A percentile compares a stretch with the other conserved stretches of the same genome.
Evolutionary conservation across 495 filamentous ascomycete species (phyloP).

Genomic region (Penicillium paxilli): DNA sequence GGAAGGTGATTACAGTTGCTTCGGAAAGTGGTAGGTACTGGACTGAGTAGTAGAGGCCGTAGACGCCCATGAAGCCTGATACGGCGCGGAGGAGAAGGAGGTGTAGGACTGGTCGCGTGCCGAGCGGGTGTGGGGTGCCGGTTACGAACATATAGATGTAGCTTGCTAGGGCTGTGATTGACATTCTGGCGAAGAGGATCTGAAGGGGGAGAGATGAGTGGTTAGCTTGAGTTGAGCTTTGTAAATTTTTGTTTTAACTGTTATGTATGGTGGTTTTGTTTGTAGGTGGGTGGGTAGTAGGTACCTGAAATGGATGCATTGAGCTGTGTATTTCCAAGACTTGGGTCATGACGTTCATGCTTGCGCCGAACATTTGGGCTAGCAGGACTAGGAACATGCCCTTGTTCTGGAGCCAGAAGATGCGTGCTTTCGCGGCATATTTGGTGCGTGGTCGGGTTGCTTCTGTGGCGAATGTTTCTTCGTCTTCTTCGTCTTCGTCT

Average conservation of each 20-base stretch:
- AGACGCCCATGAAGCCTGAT: slow-evolving; percentile 84
- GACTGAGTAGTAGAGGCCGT: slow-evolving; percentile 77
- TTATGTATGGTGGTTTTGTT: no score
- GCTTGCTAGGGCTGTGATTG: slow-evolving; percentile 67
- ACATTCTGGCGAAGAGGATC: slow-evolving; percentile 84
- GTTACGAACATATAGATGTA: slow-evolving; percentile 75
- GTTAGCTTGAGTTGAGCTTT: not conserved
- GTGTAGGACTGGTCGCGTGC: slow-evolving; percentile 59
- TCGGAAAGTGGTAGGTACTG: slow-evolving; percentile 87
- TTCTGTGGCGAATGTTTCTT: not conserved
- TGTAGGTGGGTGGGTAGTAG: not conserved
- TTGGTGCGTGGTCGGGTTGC: slow-evolving; percentile 20
- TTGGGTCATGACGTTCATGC: slow-evolving; percentile 87
- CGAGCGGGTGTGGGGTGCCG: slow-evolving; percentile 68
- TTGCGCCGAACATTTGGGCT: slow-evolving; percentile 79
- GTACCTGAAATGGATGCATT: slow-evolving; percentile 81
- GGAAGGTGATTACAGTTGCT: slow-evolving; percentile 90
- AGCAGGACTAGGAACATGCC: slow-evolving; percentile 71
- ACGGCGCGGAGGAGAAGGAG: slow-evolving; percentile 70
- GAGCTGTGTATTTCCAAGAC: slow-evolving; percentile 71
- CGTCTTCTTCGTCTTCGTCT: slow-evolving; percentile 10
- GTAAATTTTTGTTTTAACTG: not conserved
- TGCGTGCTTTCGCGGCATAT: slow-evolving; percentile 20
- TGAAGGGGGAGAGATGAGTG: slow-evolving; percentile 13
- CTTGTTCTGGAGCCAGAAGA: slow-evolving; percentile 61